Evolutionary conservation across 768 basidiomycete species (phyloP).

Genomic region (Agaricus blazei): DNA sequence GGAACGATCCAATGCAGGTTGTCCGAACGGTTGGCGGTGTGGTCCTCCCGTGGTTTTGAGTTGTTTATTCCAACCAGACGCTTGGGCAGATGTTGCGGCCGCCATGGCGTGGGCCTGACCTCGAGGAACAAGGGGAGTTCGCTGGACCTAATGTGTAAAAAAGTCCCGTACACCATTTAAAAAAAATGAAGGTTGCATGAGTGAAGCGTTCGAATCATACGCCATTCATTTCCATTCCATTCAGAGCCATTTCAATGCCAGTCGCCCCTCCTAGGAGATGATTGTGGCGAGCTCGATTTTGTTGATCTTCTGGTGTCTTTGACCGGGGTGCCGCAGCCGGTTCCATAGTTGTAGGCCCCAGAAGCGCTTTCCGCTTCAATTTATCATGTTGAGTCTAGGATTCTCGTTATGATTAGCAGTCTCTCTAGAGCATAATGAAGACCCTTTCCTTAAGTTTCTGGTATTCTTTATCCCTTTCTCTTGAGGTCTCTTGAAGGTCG

Average conservation of each 20-base stretch:
- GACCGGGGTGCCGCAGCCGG: slow-evolving; percentile 1
- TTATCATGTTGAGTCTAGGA: slow-evolving; percentile 71
- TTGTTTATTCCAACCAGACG: slow-evolving; percentile 9
- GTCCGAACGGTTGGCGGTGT: slow-evolving; percentile 47
- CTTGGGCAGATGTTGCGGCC: slow-evolving; percentile 16
- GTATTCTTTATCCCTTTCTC: slow-evolving; percentile 83
- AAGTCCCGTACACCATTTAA: too few relatives aligned
- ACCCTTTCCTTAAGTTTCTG: slow-evolving; percentile 70
- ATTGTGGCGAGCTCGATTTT: slow-evolving; percentile 8
- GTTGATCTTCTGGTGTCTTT: slow-evolving; percentile 5
- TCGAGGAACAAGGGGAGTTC: slow-evolving; percentile 61
- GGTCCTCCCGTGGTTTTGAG: slow-evolving; percentile 11
- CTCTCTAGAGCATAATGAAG: not conserved
- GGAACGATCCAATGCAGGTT: slow-evolving; percentile 29
- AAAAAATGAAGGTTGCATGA: not conserved
- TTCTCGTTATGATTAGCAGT: not conserved
- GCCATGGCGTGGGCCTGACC: slow-evolving; percentile 24
- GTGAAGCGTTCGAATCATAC: slow-evolving; percentile 28
- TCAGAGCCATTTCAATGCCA: slow-evolving; percentile 37
- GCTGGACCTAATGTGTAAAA: slow-evolving; percentile 46
- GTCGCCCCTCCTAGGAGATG: not conserved
- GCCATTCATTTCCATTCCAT: slow-evolving; percentile 61
- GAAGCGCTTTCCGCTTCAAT: slow-evolving; percentile 74
- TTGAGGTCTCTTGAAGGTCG: slow-evolving; percentile 67
- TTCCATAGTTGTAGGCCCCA: slow-evolving; percentile 29